These are phyloP conservation scores for Prinsepia uniflora DNA, from an alignment of 306 rosid genomes.

Conservation along the genomic window DNA sequence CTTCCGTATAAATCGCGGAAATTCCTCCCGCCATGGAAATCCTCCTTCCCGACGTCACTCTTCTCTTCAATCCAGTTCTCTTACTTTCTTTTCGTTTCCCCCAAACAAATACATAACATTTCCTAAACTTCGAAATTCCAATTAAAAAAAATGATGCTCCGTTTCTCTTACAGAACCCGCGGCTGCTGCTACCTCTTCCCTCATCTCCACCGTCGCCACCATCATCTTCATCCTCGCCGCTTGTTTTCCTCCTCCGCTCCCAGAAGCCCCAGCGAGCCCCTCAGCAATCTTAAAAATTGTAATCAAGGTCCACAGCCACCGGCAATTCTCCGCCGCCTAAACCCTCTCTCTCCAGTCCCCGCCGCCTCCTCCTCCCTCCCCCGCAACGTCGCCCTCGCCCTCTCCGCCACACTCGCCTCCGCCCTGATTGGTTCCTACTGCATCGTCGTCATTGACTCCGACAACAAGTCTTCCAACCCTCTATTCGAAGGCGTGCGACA, in stretches of 20 bases:
- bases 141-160: slow-evolving; percentile 39
- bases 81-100: background rate
- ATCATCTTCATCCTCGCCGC: slow-evolving; percentile 13
- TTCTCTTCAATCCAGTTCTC: background rate
- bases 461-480: slow-evolving; percentile 33
- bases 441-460: slow-evolving; percentile 18
- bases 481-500: slow-evolving; percentile 40
- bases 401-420: slow-evolving; percentile 49
- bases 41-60: background rate
- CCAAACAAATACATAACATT: background rate
- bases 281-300: slow-evolving; percentile 26
- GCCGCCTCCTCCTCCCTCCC: slow-evolving; percentile 19
- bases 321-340: slow-evolving; percentile 16
- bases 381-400: slow-evolving; percentile 36
- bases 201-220: slow-evolving; percentile 23
- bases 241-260: slow-evolving; percentile 34
- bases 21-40: slow-evolving; percentile 36
- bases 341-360: slow-evolving; percentile 21
- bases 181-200: slow-evolving; percentile 43
- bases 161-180: slow-evolving; percentile 44
- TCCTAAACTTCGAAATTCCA: background rate
- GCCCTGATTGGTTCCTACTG: slow-evolving; percentile 48
- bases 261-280: slow-evolving; percentile 17
- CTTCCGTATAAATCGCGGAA: slow-evolving; percentile 13
- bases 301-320: slow-evolving; percentile 32